Conservation (phyloP, 768 basidiomycete genomes). For the Mycena albidolilacea region DNA sequence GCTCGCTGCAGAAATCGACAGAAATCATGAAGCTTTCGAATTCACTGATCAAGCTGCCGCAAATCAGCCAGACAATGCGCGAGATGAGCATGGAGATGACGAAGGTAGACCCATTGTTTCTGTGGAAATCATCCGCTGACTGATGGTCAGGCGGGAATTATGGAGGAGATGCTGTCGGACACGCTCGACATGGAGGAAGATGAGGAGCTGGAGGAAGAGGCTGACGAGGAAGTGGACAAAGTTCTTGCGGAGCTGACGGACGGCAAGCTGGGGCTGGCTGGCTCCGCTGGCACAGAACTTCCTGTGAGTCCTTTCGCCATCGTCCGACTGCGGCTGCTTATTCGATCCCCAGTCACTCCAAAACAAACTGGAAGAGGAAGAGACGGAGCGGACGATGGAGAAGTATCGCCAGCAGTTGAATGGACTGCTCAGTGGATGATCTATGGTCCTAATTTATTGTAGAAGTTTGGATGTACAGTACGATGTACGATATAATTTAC, state of each 20-base stretch:
- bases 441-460: slow-evolving; percentile 22
- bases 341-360: slow-evolving; percentile 63
- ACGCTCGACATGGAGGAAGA: slow-evolving; percentile 93
- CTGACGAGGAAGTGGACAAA: slow-evolving; percentile 97
- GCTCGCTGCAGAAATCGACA: slow-evolving; percentile 96
- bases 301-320: slow-evolving; percentile 70
- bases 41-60: slow-evolving; percentile 90
- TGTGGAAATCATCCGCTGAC: slow-evolving; percentile 8
- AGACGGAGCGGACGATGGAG: slow-evolving; percentile 91
- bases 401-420: slow-evolving; percentile 91
- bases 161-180: slow-evolving; percentile 99
- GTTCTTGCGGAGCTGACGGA: slow-evolving; percentile 96
- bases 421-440: slow-evolving; percentile 80
- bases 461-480: slow-evolving; percentile 24
- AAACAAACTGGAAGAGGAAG: slow-evolving; percentile 80
- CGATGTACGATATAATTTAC: slow-evolving; percentile 12
- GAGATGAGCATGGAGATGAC: slow-evolving; percentile 99
- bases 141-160: slow-evolving; percentile 85
- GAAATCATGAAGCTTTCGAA: slow-evolving; percentile 99
- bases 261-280: slow-evolving; percentile 93
- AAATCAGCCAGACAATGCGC: slow-evolving; percentile 93
- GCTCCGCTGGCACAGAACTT: slow-evolving; percentile 76
- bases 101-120: slow-evolving; percentile 69
- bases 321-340: slow-evolving; percentile 23
- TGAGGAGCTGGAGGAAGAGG: slow-evolving; percentile 96